Conservation (phyloP, 2,329 filamentous ascomycete genomes). For the Nemania sp. region DNA sequence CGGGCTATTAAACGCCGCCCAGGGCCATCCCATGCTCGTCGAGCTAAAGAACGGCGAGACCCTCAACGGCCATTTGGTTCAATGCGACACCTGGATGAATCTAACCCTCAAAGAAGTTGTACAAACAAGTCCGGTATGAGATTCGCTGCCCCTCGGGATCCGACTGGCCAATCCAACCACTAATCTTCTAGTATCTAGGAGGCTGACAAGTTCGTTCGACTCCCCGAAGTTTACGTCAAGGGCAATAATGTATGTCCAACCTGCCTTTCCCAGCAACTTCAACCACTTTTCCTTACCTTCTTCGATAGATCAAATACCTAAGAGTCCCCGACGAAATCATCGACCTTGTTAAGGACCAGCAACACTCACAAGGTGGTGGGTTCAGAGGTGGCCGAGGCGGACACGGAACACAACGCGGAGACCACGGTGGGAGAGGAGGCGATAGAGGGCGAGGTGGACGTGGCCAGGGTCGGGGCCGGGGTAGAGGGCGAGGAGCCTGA, state of each 20-base stretch:
- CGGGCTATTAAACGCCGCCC: slow-evolving; percentile 91
- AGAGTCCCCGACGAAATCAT: slow-evolving; percentile 97
- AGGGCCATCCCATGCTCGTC: slow-evolving; percentile 85
- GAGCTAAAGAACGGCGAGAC: slow-evolving; percentile 78
- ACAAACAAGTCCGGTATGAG: slow-evolving; percentile 83
- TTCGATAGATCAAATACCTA: slow-evolving; percentile 93
- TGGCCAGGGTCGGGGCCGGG: slow-evolving; percentile 61
- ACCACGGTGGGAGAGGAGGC: slow-evolving; percentile 68
- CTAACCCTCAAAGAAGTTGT: slow-evolving; percentile 96
- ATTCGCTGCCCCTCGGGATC: background rate
- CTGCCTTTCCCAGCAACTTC: slow-evolving; percentile 26
- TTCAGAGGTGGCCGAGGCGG: slow-evolving; percentile 75
- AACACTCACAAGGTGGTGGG: slow-evolving; percentile 72
- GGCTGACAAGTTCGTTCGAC: slow-evolving; percentile 90
- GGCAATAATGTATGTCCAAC: slow-evolving; percentile 86
- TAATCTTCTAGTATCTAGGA: slow-evolving; percentile 66
- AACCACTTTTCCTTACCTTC: slow-evolving; percentile 40
- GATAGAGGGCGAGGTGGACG: slow-evolving; percentile 68
- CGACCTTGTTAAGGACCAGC: slow-evolving; percentile 91
- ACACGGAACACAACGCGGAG: slow-evolving; percentile 60
- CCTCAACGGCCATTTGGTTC: slow-evolving; percentile 93
- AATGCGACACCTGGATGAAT: slow-evolving; percentile 99
- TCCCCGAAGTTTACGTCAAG: slow-evolving; percentile 95
- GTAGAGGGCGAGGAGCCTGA: slow-evolving; percentile 55
- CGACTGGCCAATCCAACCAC: slow-evolving; percentile 27